These are phyloP conservation scores for Ophiostoma pallidulum DNA, from an alignment of 2,329 filamentous ascomycete species.

Conservation along the genomic window DNA sequence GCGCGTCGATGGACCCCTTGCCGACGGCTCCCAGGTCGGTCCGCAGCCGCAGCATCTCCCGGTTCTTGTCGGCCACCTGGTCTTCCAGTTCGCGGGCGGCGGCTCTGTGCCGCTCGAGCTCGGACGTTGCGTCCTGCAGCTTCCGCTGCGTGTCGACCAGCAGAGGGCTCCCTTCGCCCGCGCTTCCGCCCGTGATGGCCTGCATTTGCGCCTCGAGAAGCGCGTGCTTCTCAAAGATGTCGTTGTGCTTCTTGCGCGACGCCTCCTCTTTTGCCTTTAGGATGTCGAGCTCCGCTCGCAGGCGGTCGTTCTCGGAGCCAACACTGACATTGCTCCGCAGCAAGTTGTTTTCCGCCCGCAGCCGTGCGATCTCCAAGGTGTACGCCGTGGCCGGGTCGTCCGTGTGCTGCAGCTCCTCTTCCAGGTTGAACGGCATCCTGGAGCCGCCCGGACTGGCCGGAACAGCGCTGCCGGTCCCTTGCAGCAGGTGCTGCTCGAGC, in stretches of 20 bases:
- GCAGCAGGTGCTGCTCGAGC: slow-evolving; percentile 47
- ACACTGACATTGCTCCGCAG: slow-evolving; percentile 45
- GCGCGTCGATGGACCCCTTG: slow-evolving; percentile 43
- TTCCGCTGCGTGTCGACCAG: slow-evolving; percentile 43
- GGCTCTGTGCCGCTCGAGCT: slow-evolving; percentile 38
- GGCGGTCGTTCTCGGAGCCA: slow-evolving; percentile 42
- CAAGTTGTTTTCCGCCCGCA: slow-evolving; percentile 53
- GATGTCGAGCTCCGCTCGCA: slow-evolving; percentile 48
- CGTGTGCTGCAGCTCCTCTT: slow-evolving; percentile 50
- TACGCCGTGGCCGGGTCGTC: slow-evolving; percentile 31
- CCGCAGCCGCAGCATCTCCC: slow-evolving; percentile 43
- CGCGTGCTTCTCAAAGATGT: slow-evolving; percentile 48
- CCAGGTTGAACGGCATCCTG: slow-evolving; percentile 36
- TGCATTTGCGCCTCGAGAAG: slow-evolving; percentile 49
- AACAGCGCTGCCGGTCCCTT: slow-evolving; percentile 24
- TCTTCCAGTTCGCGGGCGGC: slow-evolving; percentile 36
- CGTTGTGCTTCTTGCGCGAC: slow-evolving; percentile 46
- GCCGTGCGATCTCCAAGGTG: slow-evolving; percentile 44
- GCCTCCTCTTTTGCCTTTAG: slow-evolving; percentile 39
- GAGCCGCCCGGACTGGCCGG: slow-evolving; percentile 12
- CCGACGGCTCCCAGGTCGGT: slow-evolving; percentile 46
- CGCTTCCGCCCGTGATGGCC: slow-evolving; percentile 41
- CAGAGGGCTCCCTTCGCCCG: slow-evolving; percentile 39
- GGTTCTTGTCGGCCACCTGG: slow-evolving; percentile 42
- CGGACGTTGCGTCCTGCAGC: slow-evolving; percentile 34